Evolutionary conservation across 164 flowering plant genomes (phyloP).

Genomic region (Santalum album): DNA sequence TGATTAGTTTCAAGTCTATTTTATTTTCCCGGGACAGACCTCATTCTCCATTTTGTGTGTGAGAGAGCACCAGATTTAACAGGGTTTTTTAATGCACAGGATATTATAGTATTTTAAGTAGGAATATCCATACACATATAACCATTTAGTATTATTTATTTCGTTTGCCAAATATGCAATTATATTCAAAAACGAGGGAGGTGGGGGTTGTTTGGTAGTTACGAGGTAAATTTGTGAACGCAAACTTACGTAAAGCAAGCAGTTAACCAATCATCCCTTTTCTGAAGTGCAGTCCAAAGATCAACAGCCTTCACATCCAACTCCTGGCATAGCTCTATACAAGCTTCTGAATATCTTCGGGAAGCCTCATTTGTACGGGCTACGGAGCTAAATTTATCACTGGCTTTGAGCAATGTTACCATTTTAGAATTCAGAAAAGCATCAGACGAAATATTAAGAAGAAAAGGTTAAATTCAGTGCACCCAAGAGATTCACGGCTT

Average conservation of each 20-base stretch:
- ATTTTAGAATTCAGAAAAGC: constrained; percentile 1
- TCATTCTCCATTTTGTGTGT: too few species aligned
- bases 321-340: constrained; percentile 62
- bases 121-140: too few species aligned
- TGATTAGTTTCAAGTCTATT: too few species aligned
- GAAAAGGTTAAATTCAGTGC: constrained; percentile 2
- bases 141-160: too few species aligned
- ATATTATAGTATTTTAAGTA: too few species aligned
- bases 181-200: too few species aligned
- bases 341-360: constrained; percentile 72
- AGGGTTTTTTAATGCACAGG: too few species aligned
- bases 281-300: constrained; percentile 71
- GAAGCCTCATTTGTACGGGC: constrained; percentile 74
- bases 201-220: too few species aligned
- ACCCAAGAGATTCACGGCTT: constrained; percentile 49
- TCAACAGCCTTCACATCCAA: constrained; percentile 63
- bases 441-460: background rate
- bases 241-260: constrained; percentile 74
- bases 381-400: constrained; percentile 38
- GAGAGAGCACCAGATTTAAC: too few species aligned
- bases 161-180: too few species aligned
- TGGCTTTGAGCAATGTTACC: constrained; percentile 17
- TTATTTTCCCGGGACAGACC: too few species aligned
- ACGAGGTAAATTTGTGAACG: too few species aligned
- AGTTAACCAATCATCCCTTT: constrained; percentile 51